Conservation (phyloP, 208 protist genomes). For the Wallacemonas sp. region DNA sequence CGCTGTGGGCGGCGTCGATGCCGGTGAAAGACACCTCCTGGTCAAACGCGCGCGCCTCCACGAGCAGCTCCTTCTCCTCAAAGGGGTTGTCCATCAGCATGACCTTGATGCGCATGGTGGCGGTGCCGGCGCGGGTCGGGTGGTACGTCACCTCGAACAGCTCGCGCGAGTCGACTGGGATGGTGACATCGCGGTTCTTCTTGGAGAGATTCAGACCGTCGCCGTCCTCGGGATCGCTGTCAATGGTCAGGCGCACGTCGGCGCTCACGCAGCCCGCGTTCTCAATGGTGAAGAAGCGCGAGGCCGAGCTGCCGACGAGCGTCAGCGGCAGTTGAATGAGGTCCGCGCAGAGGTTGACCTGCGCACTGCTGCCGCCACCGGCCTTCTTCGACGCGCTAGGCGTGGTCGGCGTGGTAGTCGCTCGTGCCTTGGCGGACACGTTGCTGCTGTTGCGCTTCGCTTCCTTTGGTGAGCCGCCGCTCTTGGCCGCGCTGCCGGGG, state of each 20-base stretch:
- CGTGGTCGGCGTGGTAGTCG: conserved; percentile 4
- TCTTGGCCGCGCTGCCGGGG: too few species aligned
- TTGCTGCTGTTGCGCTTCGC: conserved; percentile 10
- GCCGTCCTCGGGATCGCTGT: conserved; percentile 23
- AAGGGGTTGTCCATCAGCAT: conserved; percentile 93
- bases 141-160: conserved; percentile 58
- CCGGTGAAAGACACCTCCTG: conserved; percentile 90
- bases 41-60: conserved; percentile 86
- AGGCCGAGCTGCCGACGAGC: conserved; percentile 56
- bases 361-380: not conserved
- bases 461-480: conserved; percentile 6
- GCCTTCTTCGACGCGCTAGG: not conserved
- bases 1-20: conserved; percentile 73
- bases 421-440: not conserved
- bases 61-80: conserved; percentile 84
- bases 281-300: conserved; percentile 63
- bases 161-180: conserved; percentile 59
- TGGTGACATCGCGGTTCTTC: conserved; percentile 56
- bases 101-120: conserved; percentile 66
- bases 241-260: conserved; percentile 67
- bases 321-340: conserved; percentile 84
- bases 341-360: conserved; percentile 19
- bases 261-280: conserved; percentile 91
- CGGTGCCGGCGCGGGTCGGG: conserved; percentile 53
- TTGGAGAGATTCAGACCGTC: conserved; percentile 32